Evolutionary conservation across 768 basidiomycete genomes (phyloP).

Genomic region (Scleroderma bovista): DNA sequence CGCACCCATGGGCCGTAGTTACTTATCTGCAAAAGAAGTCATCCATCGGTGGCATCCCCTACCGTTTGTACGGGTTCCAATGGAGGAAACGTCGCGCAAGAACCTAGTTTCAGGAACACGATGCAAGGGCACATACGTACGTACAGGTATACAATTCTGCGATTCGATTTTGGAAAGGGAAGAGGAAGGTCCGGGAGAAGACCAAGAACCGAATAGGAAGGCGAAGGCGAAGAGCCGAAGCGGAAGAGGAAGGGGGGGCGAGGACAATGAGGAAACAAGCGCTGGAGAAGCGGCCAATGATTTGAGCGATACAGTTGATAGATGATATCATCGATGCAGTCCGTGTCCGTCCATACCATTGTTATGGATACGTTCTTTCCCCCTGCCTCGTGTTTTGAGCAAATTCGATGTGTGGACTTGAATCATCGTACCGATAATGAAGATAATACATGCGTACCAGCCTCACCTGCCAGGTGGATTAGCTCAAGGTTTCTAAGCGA

Average conservation of each 20-base stretch:
- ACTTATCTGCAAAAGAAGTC: not conserved
- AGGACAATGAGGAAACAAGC: not conserved
- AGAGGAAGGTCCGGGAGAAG: not conserved
- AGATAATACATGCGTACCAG: not conserved
- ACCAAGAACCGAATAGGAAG: not conserved
- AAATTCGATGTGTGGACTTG: not conserved
- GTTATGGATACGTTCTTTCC: not conserved
- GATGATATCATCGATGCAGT: constrained; percentile 1
- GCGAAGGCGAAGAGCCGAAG: not conserved
- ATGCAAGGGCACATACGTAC: not conserved
- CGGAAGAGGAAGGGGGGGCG: not conserved
- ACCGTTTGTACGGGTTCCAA: not conserved
- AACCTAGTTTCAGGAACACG: not conserved
- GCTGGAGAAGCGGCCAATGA: not conserved
- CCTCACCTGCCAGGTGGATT: not conserved
- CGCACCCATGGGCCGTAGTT: not conserved
- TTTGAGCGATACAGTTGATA: not conserved
- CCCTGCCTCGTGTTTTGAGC: not conserved
- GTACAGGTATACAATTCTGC: not conserved
- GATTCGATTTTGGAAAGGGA: not conserved
- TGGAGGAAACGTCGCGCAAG: not conserved
- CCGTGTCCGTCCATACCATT: not conserved
- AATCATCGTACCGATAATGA: not conserved
- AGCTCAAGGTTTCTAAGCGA: too few species aligned
- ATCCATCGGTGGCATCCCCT: not conserved